These are phyloP conservation scores for Candida silvatica DNA, from an alignment of 805 yeast species.

Conservation along the genomic window DNA sequence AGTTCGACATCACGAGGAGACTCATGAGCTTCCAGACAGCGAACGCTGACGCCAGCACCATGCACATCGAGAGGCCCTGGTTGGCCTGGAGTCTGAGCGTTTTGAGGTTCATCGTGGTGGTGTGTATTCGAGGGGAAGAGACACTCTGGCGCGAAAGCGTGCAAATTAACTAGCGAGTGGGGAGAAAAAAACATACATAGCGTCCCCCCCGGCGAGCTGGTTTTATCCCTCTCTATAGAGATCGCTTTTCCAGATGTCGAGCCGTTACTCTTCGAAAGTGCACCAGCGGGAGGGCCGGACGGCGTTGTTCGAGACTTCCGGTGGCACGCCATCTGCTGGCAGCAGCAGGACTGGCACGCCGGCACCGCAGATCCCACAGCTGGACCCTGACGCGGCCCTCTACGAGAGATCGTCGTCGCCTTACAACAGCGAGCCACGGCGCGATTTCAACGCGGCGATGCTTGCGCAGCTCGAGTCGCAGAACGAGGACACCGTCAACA, in stretches of 20 bases:
- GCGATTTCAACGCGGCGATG: constrained; percentile 41
- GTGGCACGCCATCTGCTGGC: constrained; percentile 7
- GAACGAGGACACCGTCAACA: constrained; percentile 47
- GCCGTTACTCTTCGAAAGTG: constrained; percentile 21
- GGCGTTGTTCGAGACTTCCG: constrained; percentile 15
- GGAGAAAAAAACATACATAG: neutral
- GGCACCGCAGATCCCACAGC: constrained; percentile 6
- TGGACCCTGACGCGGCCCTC: neutral
- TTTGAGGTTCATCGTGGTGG: constrained; percentile 25
- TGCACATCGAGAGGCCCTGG: constrained; percentile 58
- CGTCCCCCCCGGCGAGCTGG: no score
- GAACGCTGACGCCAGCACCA: constrained; percentile 81
- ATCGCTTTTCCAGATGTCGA: constrained; percentile 5
- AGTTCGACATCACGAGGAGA: constrained; percentile 68
- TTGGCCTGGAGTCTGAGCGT: constrained; percentile 20
- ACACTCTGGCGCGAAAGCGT: neutral
- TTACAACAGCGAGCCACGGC: constrained; percentile 23
- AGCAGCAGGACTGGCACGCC: constrained; percentile 2
- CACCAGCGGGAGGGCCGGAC: constrained; percentile 23
- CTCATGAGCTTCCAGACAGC: constrained; percentile 86
- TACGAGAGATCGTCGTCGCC: constrained; percentile 30
- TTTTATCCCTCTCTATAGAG: no score
- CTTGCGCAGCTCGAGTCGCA: constrained; percentile 59
- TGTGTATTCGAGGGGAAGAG: no score
- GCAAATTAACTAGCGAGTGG: neutral